These are phyloP conservation scores for Sporothrix euskadiensis DNA, from an alignment of 2,329 filamentous ascomycete genomes.

Conservation along the genomic window DNA sequence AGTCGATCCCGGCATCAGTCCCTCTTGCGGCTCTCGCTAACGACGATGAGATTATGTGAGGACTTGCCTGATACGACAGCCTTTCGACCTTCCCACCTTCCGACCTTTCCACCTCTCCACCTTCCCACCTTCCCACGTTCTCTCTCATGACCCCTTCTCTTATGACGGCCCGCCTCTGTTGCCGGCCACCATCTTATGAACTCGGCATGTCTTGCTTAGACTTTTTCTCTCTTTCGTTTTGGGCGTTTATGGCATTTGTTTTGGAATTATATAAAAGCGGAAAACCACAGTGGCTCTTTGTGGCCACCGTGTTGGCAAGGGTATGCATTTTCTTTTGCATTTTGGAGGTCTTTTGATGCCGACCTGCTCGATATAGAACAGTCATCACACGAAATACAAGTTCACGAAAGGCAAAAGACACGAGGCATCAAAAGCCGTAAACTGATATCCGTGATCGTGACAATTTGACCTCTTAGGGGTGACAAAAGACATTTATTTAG, in stretches of 20 bases:
- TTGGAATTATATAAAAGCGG: slow-evolving; percentile 8
- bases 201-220: slow-evolving; percentile 1
- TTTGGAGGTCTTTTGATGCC: not conserved
- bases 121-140: not conserved
- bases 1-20: slow-evolving; percentile 12
- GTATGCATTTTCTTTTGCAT: slow-evolving; percentile 1
- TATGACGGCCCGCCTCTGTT: slow-evolving; percentile 8
- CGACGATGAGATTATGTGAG: slow-evolving; percentile 34
- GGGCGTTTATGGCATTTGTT: slow-evolving; percentile 11
- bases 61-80: not conserved
- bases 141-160: not conserved
- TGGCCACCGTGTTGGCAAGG: not conserved
- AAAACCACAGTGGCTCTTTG: not conserved
- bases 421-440: not conserved
- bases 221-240: not conserved
- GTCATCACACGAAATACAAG: not conserved
- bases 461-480: not conserved
- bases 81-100: not conserved
- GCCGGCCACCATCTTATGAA: slow-evolving; percentile 16
- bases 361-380: not conserved
- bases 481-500: not conserved
- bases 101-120: not conserved
- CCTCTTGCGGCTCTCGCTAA: slow-evolving; percentile 22
- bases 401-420: not conserved
- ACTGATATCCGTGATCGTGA: not conserved